Evolutionary conservation across 805 yeast species (phyloP).

Genomic region (Saccharomycopsis microspora): DNA sequence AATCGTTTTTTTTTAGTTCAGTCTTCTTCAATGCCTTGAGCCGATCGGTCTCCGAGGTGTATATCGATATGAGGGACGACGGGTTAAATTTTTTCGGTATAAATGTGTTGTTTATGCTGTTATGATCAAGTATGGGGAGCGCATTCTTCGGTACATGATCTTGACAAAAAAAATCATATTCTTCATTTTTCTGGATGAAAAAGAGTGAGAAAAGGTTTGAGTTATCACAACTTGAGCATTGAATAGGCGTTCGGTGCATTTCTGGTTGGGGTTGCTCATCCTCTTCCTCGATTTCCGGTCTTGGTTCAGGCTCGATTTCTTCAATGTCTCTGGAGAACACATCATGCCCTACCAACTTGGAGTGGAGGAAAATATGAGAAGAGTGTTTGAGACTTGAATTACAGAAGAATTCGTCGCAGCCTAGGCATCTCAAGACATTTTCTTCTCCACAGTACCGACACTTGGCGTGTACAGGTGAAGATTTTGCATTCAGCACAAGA

Average conservation of each 20-base stretch:
- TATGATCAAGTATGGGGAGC: no score
- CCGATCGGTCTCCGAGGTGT: slow-evolving; percentile 4
- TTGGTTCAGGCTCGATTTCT: no score
- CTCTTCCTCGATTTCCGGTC: no score
- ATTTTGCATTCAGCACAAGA: no score
- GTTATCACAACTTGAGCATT: slow-evolving; percentile 8
- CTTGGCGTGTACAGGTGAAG: no score
- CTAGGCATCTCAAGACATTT: slow-evolving; percentile 4
- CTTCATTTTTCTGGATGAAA: slow-evolving; percentile 10
- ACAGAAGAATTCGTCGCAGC: slow-evolving; percentile 12
- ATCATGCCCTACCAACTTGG: slow-evolving; percentile 10
- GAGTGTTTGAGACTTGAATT: slow-evolving; percentile 14
- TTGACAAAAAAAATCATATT: no score
- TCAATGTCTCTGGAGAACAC: background rate
- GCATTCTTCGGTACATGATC: no score
- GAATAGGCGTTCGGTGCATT: background rate
- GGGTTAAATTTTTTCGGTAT: no score
- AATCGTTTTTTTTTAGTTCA: slow-evolving; percentile 11
- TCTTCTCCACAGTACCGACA: slow-evolving; percentile 15
- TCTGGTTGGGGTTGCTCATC: no score
- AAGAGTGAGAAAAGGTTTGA: slow-evolving; percentile 1
- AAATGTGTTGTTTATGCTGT: no score
- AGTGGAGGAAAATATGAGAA: slow-evolving; percentile 13
- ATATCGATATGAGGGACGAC: background rate
- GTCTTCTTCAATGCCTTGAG: slow-evolving; percentile 1